These are phyloP conservation scores for Farysia itapuensis DNA, from an alignment of 1,284 basidiomycete genomes.

Conservation along the genomic window DNA sequence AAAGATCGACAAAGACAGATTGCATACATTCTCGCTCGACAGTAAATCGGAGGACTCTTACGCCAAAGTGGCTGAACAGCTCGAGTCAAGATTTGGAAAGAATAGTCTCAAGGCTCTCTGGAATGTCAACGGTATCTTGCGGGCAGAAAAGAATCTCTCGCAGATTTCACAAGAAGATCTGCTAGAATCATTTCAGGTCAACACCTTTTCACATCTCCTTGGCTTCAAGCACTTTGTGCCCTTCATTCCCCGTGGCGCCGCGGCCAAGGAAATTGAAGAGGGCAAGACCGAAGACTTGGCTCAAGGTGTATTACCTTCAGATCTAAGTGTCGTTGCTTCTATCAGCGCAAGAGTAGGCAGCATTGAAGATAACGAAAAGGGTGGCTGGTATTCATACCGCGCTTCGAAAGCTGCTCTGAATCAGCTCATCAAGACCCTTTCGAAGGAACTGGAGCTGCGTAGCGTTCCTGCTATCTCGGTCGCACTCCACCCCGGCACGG, in stretches of 20 bases:
- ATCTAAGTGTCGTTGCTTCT: conserved; percentile 61
- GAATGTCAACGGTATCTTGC: conserved; percentile 64
- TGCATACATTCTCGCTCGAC: conserved; percentile 61
- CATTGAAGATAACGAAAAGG: conserved; percentile 68
- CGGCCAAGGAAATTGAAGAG: conserved; percentile 30
- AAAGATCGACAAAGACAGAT: conserved; percentile 41
- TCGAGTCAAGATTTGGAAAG: conserved; percentile 60
- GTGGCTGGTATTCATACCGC: conserved; percentile 75
- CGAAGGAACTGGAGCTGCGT: conserved; percentile 67
- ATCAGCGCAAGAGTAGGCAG: conserved; percentile 69
- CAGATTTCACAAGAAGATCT: conserved; percentile 65
- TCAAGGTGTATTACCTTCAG: conserved; percentile 55
- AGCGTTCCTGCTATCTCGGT: conserved; percentile 65
- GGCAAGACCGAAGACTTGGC: conserved; percentile 39
- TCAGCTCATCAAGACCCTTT: conserved; percentile 71
- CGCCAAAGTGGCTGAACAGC: conserved; percentile 57
- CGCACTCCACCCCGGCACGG: conserved; percentile 59
- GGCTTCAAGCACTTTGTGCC: conserved; percentile 64
- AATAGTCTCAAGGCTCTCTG: conserved; percentile 61
- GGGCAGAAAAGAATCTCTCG: conserved; percentile 67
- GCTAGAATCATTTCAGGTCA: conserved; percentile 62
- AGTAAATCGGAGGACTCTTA: conserved; percentile 61
- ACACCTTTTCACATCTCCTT: conserved; percentile 64
- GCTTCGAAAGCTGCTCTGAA: conserved; percentile 75
- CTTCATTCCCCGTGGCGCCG: conserved; percentile 60